Evolutionary conservation across 495 filamentous ascomycete genomes (phyloP).

Genomic region (Sordaria brevicollis): DNA sequence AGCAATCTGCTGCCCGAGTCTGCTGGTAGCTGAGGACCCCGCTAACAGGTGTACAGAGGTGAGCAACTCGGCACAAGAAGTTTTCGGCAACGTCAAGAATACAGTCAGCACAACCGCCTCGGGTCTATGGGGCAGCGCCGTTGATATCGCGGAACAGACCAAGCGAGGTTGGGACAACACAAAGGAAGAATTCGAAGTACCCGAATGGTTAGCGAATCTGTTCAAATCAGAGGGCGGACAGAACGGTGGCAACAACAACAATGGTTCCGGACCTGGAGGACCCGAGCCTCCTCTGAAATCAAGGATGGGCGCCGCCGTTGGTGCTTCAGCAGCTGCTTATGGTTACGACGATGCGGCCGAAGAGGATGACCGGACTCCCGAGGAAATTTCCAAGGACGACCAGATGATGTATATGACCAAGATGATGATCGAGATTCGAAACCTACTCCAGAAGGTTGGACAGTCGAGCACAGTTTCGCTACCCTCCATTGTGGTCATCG

Average conservation of each 20-base stretch:
- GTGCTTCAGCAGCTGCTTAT: conserved; percentile 61
- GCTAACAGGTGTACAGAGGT: conserved; percentile 48
- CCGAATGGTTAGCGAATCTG: conserved; percentile 78
- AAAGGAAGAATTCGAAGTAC: conserved; percentile 66
- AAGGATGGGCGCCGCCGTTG: conserved; percentile 45
- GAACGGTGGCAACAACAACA: conserved; percentile 21
- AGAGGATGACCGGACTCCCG: conserved; percentile 49
- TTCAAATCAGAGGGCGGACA: conserved; percentile 47
- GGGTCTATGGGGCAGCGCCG: conserved; percentile 56
- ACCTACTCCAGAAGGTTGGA: conserved; percentile 79
- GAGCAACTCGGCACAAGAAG: conserved; percentile 74
- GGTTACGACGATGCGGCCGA: conserved; percentile 66
- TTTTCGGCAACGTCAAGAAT: conserved; percentile 62
- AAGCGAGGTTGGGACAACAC: conserved; percentile 70
- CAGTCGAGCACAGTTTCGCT: conserved; percentile 79
- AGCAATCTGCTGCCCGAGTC: conserved; percentile 20
- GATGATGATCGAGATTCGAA: conserved; percentile 98
- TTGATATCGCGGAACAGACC: conserved; percentile 67
- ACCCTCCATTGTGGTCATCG: conserved; percentile 96
- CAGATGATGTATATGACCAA: conserved; percentile 99
- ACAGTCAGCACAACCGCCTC: conserved; percentile 55
- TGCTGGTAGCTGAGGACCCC: not conserved
- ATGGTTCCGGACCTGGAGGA: conserved; percentile 32
- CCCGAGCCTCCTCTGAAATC: conserved; percentile 50
- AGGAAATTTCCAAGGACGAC: conserved; percentile 71